phyloP scores from a whole-genome alignment of 345 rosid genomes.

The Triadica sebifera region DNA sequence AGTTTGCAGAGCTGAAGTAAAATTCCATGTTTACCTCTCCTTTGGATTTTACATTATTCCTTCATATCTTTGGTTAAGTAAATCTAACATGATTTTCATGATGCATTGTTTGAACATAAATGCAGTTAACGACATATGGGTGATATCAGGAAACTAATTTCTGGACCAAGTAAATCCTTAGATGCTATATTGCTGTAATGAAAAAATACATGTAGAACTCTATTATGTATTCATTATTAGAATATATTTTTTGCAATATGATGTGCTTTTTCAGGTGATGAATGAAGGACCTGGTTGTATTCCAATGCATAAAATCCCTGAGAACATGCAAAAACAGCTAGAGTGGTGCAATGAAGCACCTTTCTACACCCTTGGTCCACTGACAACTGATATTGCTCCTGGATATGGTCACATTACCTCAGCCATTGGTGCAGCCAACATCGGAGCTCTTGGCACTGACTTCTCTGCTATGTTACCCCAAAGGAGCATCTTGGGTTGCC shows the following conservation, averaged over 20 bases:
- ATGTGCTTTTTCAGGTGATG: constrained; percentile 63
- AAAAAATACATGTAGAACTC: not conserved
- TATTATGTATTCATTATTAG: not conserved
- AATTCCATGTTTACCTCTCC: not conserved
- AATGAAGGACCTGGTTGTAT: constrained; percentile 98
- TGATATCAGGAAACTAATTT: not conserved
- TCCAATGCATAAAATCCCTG: constrained; percentile 98
- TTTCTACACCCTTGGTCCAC: constrained; percentile 95
- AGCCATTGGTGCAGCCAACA: constrained; percentile 98
- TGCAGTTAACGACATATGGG: not conserved
- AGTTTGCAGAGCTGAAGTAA: not conserved
- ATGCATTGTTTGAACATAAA: not conserved
- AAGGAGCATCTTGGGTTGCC: constrained; percentile 99
- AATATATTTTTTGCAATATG: not conserved
- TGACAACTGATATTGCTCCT: constrained; percentile 96
- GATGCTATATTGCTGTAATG: not conserved
- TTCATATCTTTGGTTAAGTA: not conserved
- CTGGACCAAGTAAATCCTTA: not conserved
- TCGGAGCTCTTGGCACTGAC: constrained; percentile 97
- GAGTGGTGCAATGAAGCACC: constrained; percentile 99
- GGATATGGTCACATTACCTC: constrained; percentile 98
- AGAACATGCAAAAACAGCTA: constrained; percentile 95
- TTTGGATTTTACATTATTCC: not conserved
- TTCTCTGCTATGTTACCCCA: constrained; percentile 96
- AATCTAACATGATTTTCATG: not conserved